Base-by-base conservation (phyloP, 2,329 filamentous ascomycete genomes). In the Westerdykella ornata region DNA sequence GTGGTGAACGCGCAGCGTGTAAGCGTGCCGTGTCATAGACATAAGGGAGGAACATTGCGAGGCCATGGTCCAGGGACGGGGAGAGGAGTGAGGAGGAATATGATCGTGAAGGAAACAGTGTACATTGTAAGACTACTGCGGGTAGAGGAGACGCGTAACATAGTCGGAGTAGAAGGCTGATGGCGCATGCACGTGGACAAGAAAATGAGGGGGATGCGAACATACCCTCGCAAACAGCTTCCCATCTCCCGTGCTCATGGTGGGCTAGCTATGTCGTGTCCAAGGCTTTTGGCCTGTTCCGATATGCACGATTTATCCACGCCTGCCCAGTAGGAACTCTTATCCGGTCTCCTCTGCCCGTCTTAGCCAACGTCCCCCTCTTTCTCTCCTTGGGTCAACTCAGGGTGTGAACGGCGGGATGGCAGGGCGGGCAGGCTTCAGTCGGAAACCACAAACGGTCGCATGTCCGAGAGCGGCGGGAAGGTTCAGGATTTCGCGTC, bases 151-250 rank as follows among this genome's bases (percentile, higher is more conserved):
- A 37, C 19, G 32, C 35, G 35, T 35, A 39, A 38, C 39, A 37
- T 40, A 42, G 30, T 17, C 45, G 51, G 36, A n/a, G 41, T 39
- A 42, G 42, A 51, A 53, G 45, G 48, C 43, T 49, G 44, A 50
- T 49, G 46, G 47, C 47, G 45, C 15, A 30, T 8, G 34, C 39
- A 35, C 39, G 39, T 19, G 30, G 35, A 20, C 30, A 30, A 35
- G 37, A 41, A 37, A n/a, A 38, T 39, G 39, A 28, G 36, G 15
- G 30, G 37, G 43, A 43, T 43, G 45, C 39, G 36, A 34, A 81
- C 81, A 60, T 83, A 98, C 92, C 75, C 92, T 82, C 69, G 92
- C 90, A 75, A 98, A 98, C 73, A 98, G 83, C 80, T 96, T 97
- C 73, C 92, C 94, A 81, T 97, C 92, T 71, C 81, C 69, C 49